These are phyloP conservation scores for Tetrahymena thermophila DNA, from an alignment of 73 alveolate genomes.

Conservation along the genomic window DNA sequence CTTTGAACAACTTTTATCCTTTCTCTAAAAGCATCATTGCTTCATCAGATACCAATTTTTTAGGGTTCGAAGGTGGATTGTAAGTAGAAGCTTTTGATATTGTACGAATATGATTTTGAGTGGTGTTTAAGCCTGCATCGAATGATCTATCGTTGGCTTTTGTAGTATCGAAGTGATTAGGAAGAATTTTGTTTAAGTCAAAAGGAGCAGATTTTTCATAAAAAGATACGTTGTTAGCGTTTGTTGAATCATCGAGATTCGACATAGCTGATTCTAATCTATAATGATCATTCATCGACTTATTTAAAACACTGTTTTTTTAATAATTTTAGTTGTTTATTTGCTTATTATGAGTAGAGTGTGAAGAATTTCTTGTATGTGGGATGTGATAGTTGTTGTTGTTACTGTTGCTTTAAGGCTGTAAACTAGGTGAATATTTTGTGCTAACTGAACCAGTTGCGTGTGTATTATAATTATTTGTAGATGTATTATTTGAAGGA, in stretches of 20 bases:
- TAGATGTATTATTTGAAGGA: background rate
- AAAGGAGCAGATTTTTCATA: background rate
- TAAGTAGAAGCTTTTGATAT: background rate
- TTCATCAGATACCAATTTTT: background rate
- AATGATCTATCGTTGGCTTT: background rate
- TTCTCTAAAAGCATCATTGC: conserved; percentile 24
- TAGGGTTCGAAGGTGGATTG: background rate
- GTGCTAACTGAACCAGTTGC: background rate
- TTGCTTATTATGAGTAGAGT: background rate
- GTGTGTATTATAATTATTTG: background rate
- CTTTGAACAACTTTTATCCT: conserved; percentile 21
- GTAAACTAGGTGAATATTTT: background rate
- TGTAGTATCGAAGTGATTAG: background rate
- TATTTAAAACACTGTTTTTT: background rate
- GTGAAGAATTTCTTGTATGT: background rate
- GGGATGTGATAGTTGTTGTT: background rate
- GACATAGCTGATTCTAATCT: background rate
- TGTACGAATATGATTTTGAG: background rate
- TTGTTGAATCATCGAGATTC: background rate
- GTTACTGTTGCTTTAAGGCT: background rate
- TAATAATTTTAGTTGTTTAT: background rate
- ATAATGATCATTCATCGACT: background rate
- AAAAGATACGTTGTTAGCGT: background rate
- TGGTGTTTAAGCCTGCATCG: background rate
- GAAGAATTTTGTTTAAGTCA: background rate